phyloP scores from a whole-genome alignment of 1,284 basidiomycete species.

The Tylopilus sp. region DNA sequence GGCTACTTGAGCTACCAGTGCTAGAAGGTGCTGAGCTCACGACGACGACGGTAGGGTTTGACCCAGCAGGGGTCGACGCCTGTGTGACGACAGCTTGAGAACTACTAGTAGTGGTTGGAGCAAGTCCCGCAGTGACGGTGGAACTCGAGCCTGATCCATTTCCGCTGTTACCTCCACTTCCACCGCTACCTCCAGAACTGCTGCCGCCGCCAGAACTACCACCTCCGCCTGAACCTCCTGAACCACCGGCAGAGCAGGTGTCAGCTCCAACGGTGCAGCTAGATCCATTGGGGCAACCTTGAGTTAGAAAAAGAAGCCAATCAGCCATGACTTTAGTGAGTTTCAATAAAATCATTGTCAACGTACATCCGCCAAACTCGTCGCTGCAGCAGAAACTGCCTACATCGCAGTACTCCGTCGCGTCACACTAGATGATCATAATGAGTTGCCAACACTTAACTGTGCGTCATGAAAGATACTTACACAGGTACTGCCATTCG shows the following conservation, averaged over 20 bases:
- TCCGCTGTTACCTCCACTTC: too few relatives aligned
- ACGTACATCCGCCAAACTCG: slow-evolving; percentile 31
- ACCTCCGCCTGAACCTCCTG: neutral
- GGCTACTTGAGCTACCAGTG: neutral
- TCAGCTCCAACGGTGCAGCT: slow-evolving; percentile 11
- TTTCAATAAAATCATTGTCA: neutral
- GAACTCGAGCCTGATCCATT: neutral
- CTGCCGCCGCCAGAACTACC: too few relatives aligned
- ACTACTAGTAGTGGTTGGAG: neutral
- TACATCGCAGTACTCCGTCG: neutral
- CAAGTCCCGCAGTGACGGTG: neutral
- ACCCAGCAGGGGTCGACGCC: slow-evolving; percentile 9
- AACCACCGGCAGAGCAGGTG: slow-evolving; percentile 13
- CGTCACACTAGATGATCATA: slow-evolving; percentile 24
- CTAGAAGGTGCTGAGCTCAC: too few relatives aligned
- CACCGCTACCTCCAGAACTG: too few relatives aligned
- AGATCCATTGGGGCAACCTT: slow-evolving; percentile 31
- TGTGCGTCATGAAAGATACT: neutral
- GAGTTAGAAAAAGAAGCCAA: neutral
- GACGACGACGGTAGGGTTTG: too few relatives aligned
- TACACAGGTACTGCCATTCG: slow-evolving; percentile 33
- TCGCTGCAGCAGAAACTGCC: slow-evolving; percentile 31
- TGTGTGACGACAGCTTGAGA: neutral
- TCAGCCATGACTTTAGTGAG: neutral
- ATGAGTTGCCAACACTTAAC: neutral